Evolutionary conservation across 2,329 filamentous ascomycete genomes (phyloP).

Genomic region (Microcera coccophila): DNA sequence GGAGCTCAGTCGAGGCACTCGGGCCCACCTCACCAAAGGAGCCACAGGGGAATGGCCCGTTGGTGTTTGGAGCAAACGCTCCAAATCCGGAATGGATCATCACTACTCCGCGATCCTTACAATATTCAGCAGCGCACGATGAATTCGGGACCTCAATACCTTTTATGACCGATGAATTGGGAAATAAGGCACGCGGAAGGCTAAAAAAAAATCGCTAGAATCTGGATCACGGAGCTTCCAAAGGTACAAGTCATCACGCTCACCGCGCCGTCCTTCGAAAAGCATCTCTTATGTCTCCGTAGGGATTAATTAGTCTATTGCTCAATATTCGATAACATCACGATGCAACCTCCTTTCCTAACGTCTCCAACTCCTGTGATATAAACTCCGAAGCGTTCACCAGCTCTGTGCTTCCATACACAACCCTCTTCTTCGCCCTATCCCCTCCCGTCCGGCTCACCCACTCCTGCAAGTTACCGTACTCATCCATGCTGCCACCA

Average conservation of each 20-base stretch:
- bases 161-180: no score
- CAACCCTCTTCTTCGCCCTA: conserved; percentile 70
- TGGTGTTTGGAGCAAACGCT: neutral
- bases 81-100: no score
- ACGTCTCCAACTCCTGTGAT: conserved; percentile 56
- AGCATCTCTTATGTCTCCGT: no score
- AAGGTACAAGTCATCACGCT: no score
- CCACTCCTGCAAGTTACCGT: conserved; percentile 97
- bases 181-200: no score
- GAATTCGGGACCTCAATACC: no score
- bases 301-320: neutral
- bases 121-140: no score
- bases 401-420: conserved; percentile 90
- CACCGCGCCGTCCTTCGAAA: no score
- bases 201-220: no score
- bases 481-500: conserved; percentile 97
- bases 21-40: neutral
- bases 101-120: no score
- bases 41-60: neutral
- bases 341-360: conserved; percentile 54
- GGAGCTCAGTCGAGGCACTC: neutral
- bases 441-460: conserved; percentile 69
- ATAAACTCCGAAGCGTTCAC: conserved; percentile 67
- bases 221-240: no score
- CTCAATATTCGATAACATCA: conserved; percentile 15